Evolutionary conservation across 2,329 filamentous ascomycete species (phyloP), one percentile per base, ranked within the genome.

Genomic region (Septoria petroselini): DNA sequence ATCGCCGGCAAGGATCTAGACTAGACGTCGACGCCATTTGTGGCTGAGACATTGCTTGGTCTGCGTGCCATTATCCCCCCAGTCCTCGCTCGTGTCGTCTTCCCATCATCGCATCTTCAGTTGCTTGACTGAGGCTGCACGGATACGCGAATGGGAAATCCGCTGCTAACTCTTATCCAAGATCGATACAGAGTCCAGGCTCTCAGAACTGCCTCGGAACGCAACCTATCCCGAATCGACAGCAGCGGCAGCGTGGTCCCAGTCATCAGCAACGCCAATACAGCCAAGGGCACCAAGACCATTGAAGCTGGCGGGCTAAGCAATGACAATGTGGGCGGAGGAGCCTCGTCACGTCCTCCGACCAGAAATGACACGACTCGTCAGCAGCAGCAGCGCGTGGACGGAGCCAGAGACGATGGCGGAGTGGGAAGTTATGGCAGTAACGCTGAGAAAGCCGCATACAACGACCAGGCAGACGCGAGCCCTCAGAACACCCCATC

Each of bases 221-320:
- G 50, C n/a, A 52, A 43, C 34, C 34, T 52, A 14, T 30, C 45
- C 17, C 50, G 44, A 27, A 41, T 48, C 50, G 44, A 40, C 19
- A 52, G 44, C 43, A 52, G 19, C 44, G 25, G 23, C 40, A 44
- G 25, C 40, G 14, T 17, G 8, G 27, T 27, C 14, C 43, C 41
- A 18, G 33, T 42, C 14, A 14, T 11, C 31, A 37, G 14, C 37
- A 23, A 48, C 46, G 40, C 50, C 41, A 48, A 48, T 33, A 23
- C 39, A 41, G 38, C 44, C 43, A 58, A 58, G 54, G 52, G 46
- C 42, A 53, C 46, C 51, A 58, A 53, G 47, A 46, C 33, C 48
- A 53, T 42, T 57, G 57, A 62, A 60, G 55, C 63, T 67, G 65
- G 63, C 65, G 60, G 62, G 60, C 50, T 67, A 60, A 58, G 56